These are phyloP conservation scores for Macadamia integrifolia DNA, from an alignment of 164 flowering plant genomes.

Conservation along the genomic window DNA sequence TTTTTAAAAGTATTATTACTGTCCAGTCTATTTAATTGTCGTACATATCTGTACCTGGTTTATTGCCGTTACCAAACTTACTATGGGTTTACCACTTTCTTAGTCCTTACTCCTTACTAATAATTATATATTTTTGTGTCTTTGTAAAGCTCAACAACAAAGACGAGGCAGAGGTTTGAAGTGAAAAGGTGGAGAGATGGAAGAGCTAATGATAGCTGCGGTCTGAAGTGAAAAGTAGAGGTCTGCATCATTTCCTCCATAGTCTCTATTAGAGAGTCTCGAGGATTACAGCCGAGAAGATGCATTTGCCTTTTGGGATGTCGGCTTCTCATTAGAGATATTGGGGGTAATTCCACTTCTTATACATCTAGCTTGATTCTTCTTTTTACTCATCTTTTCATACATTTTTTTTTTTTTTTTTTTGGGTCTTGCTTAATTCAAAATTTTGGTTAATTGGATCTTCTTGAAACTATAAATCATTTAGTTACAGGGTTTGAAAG, in stretches of 20 bases:
- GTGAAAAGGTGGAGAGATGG: constrained; percentile 19
- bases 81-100: too few relatives aligned
- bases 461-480: background rate
- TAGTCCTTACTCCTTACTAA: too few relatives aligned
- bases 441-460: background rate
- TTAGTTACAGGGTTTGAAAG: background rate
- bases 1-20: too few relatives aligned
- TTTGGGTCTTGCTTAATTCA: background rate
- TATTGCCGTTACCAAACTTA: too few relatives aligned
- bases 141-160: background rate
- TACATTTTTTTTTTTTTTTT: background rate
- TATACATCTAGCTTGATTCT: background rate
- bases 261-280: constrained; percentile 69
- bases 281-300: constrained; percentile 96
- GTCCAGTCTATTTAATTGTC: too few relatives aligned
- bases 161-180: constrained; percentile 4
- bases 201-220: constrained; percentile 6
- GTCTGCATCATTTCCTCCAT: constrained; percentile 47
- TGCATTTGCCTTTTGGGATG: constrained; percentile 91
- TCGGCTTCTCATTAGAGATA: constrained; percentile 67
- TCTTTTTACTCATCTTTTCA: background rate
- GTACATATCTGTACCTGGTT: too few relatives aligned
- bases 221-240: background rate
- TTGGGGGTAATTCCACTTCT: constrained; percentile 41
- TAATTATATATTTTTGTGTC: too few relatives aligned